Conservation (phyloP, 2,329 filamentous ascomycete genomes). For the Calycina herbarum region DNA sequence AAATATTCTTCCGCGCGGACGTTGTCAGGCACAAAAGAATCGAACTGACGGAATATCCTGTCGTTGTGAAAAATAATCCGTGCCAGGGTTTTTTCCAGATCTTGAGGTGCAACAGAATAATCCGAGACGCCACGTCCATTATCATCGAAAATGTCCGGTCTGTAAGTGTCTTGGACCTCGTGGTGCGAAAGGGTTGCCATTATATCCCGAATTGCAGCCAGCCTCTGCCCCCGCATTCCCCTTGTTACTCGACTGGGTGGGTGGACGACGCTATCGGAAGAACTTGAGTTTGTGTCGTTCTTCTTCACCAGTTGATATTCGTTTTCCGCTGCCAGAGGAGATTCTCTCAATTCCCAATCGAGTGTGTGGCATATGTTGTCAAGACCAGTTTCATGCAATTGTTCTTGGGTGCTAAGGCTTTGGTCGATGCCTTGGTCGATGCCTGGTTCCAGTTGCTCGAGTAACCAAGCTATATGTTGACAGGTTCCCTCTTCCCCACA, state of each 20-base stretch:
- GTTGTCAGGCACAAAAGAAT: conserved; percentile 27
- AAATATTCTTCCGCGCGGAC: conserved; percentile 30
- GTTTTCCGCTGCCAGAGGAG: conserved; percentile 23
- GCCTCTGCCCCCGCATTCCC: conserved; percentile 22
- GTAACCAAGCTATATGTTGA: conserved; percentile 31
- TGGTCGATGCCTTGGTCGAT: neutral
- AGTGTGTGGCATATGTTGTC: conserved; percentile 32
- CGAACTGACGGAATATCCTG: conserved; percentile 29
- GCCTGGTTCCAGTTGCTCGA: conserved; percentile 21
- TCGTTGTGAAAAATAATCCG: conserved; percentile 32
- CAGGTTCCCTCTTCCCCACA: conserved; percentile 27
- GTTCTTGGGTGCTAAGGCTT: conserved; percentile 25
- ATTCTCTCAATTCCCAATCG: conserved; percentile 32
- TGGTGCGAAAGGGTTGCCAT: conserved; percentile 31
- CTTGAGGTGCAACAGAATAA: conserved; percentile 23
- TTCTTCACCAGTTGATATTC: conserved; percentile 33
- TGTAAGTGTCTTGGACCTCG: conserved; percentile 27
- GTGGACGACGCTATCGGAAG: neutral
- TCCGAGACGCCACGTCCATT: conserved; percentile 23
- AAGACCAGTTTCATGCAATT: conserved; percentile 28
- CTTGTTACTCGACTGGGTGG: conserved; percentile 20
- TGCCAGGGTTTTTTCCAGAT: conserved; percentile 33
- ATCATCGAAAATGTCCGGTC: conserved; percentile 27
- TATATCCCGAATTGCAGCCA: conserved; percentile 31
- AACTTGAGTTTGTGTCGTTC: conserved; percentile 4